Base-by-base conservation (phyloP, 768 basidiomycete genomes). In the Boletus sp. region DNA sequence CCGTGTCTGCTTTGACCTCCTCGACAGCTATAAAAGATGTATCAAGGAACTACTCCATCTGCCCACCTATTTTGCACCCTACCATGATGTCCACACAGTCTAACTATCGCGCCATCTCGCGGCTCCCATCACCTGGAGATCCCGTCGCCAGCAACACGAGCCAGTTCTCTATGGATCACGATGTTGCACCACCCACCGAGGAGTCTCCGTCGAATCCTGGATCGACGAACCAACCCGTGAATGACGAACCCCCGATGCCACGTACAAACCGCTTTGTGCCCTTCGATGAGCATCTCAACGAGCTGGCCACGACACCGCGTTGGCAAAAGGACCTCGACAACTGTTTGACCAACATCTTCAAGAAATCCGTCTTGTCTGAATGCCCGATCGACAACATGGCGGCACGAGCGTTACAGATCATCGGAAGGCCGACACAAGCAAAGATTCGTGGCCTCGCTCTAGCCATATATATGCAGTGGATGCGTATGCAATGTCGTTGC, bases 321-420 rank as follows among this genome's bases (percentile, higher is more conserved):
- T 66, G 56, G 60, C 50, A 64, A 44, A 39, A 42, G 38, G 42
- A 53, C 47, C 49, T 68, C 21, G 55, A 65, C 8, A 38, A 39
- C 11, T 44, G 63, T 19, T 62, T 68, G 8, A 19, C 47, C 4
- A 25, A 15, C 44, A 5, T 55, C 47, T 67, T 64, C 55, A 21
- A 13, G 33, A 25, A 15, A 43, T 37, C 43, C 29, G 35, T 55
- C 55, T 50, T 62, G 23, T 46, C 54, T 4, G 25, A 48, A 37
- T 42, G 13, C 34, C 21, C 47, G 46, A 40, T 51, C 29, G 59
- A 65, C 40, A 46, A 38, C 13, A 30, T 49, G 38, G 64, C 46
- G 41, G 45, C 30, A 17, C 50, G 30, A 32, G 52, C 55, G 27
- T 21, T 64, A 3, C 59, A 35, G 4, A 59, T 59, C 40, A 27